Evolutionary conservation across 495 filamentous ascomycete genomes (phyloP).

Genomic region (Cercophora newfieldiana): DNA sequence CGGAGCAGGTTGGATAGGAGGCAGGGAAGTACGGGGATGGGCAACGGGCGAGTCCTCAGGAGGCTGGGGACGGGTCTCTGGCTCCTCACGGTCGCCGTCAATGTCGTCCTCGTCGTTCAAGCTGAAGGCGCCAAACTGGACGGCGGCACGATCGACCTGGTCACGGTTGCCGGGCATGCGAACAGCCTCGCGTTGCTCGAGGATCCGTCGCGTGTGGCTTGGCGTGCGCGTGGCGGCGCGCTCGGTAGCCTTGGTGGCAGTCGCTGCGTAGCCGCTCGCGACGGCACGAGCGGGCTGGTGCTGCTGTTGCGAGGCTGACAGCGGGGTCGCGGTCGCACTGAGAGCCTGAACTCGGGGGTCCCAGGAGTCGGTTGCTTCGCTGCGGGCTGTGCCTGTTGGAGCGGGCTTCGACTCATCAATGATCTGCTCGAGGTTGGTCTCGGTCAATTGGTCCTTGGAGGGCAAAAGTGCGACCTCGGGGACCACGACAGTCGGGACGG

Average conservation of each 20-base stretch:
- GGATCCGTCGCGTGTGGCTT: constrained; percentile 75
- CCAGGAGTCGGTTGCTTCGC: constrained; percentile 81
- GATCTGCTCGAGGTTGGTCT: constrained; percentile 87
- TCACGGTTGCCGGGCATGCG: constrained; percentile 99
- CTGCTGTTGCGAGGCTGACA: constrained; percentile 55
- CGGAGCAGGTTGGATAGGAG: constrained; percentile 64
- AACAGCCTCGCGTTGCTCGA: constrained; percentile 95
- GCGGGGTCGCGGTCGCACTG: constrained; percentile 55
- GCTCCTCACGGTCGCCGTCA: constrained; percentile 90
- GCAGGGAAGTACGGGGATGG: constrained; percentile 85
- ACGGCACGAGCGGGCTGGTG: constrained; percentile 58
- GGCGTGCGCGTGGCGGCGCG: constrained; percentile 60
- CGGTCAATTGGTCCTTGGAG: constrained; percentile 82
- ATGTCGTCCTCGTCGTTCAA: constrained; percentile 84
- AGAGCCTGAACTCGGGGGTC: constrained; percentile 60
- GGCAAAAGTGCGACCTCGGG: constrained; percentile 60
- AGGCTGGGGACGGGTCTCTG: constrained; percentile 91
- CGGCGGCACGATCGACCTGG: constrained; percentile 79
- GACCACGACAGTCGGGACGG: constrained; percentile 40
- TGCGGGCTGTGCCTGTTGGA: constrained; percentile 81
- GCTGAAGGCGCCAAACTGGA: constrained; percentile 96
- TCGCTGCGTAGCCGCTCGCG: constrained; percentile 67
- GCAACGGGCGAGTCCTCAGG: constrained; percentile 91
- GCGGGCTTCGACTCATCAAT: constrained; percentile 74
- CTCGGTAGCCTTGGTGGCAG: constrained; percentile 73